Base-by-base conservation (phyloP, 1,139 yeast species). In the Pichiaceae sp. region DNA sequence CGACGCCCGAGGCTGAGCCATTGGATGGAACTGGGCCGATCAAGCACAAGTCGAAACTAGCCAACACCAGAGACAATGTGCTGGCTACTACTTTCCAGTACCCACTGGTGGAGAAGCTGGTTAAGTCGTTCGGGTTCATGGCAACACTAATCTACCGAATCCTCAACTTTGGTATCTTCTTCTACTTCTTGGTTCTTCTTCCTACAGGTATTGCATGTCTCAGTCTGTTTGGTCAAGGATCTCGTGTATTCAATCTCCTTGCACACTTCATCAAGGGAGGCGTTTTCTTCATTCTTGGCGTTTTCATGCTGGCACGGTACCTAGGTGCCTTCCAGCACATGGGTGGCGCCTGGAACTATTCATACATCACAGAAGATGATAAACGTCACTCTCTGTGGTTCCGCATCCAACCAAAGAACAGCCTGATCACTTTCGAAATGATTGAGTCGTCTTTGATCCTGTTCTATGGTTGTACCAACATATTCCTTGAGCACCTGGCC, bases 251-350 rank as follows among this genome's bases (percentile, higher is more conserved):
- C 62, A 87, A 85, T 53, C 62, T 91, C 38, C 68, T 89, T 43
- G 98, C 98, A 2, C 98, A 91, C 59, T 85, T 86, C 68, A 89
- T 91, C 57, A 91, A 91, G 60, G 98, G 98, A 41, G 94, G 93
- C 12, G 91, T 91, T 3, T 89, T 91, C 56, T 70, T 86, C 45
- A 49, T 71, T 3, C 65, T 82, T 36, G 98, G 98, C 9, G 43
- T 89, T 6, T 59, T 87, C 15, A 72, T 94, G 14, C 66, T 91
- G 35, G 82, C 87, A 3, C 74, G 97, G 48, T 89, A 85, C 58
- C 75, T 87, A 49, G 98, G 98, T 3, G 84, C 80, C 11, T 84
- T 81, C 51, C 57, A 71, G 26, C 67, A 70, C 41, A 64, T 70
- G 42, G 97, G 98, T 17, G 81, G 93, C 83, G 91, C 95, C 3